Percentiles rank a stretch among this genome's conserved stretches.
Conservation (phyloP, 768 basidiomycete genomes). For the Boletus barrowsii region DNA sequence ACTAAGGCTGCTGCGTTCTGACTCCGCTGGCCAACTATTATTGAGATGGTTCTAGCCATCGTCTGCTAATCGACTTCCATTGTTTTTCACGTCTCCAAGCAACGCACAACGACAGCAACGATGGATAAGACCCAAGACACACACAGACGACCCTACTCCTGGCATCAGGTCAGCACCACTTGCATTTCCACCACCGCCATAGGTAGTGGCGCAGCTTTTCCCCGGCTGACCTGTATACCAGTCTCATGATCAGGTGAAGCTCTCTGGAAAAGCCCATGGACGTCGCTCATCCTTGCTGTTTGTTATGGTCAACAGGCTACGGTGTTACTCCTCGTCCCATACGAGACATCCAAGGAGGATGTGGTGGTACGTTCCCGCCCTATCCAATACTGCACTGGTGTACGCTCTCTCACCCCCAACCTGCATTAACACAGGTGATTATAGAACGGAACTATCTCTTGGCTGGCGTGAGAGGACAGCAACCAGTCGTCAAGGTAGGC, state of each 20-base stretch:
- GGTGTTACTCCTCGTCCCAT: slow-evolving; percentile 70
- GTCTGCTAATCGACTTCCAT: slow-evolving; percentile 7
- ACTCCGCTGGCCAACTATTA: slow-evolving; percentile 30
- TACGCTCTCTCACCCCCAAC: slow-evolving; percentile 1
- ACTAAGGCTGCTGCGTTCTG: slow-evolving; percentile 28
- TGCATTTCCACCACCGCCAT: not conserved
- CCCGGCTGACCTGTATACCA: slow-evolving; percentile 30
- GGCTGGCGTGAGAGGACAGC: slow-evolving; percentile 67
- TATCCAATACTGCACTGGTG: not conserved
- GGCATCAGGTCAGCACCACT: slow-evolving; percentile 70
- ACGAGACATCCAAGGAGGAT: slow-evolving; percentile 68
- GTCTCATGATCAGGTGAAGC: slow-evolving; percentile 81
- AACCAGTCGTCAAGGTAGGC: slow-evolving; percentile 70
- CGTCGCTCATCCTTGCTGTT: slow-evolving; percentile 17
- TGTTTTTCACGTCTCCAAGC: slow-evolving; percentile 10
- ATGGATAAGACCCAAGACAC: slow-evolving; percentile 28
- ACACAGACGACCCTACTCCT: slow-evolving; percentile 59
- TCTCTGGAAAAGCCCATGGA: slow-evolving; percentile 9
- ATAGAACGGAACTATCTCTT: slow-evolving; percentile 71
- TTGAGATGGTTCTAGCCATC: slow-evolving; percentile 21
- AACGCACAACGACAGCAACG: slow-evolving; percentile 12
- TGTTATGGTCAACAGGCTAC: slow-evolving; percentile 53
- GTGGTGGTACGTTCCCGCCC: slow-evolving; percentile 48
- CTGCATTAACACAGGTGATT: slow-evolving; percentile 46
- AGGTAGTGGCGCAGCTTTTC: slow-evolving; percentile 15